Evolutionary conservation across 305 asterid species (phyloP), one percentile per base, ranked within the genome.

Genomic region (Rubia tinctorum): DNA sequence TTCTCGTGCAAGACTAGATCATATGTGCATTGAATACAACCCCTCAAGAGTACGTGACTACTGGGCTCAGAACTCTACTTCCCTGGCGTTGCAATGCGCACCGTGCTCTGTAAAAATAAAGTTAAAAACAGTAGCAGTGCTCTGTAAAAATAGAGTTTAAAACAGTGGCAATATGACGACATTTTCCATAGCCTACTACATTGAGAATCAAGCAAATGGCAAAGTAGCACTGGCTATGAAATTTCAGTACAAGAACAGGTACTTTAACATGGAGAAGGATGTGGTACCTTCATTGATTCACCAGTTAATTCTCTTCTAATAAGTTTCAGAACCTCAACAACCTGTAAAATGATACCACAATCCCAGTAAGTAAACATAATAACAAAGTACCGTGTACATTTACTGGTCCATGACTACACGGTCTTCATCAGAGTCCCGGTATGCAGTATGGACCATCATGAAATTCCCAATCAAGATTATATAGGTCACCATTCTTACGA

Each of bases 301-400:
- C 98, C 95, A 75, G 82, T 88, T 86, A 95, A 75, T 83, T 95
- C 97, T 81, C 93, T 87, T 80, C 85, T 88, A 75, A 95, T 88
- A 77, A 95, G 87, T 84, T 87, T 85, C 63, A 88, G 96, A 78
- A 82, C 87, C 83, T 95, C 97, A 53, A 85, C 75, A 75, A 95
- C 85, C 99, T 95, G 86, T 42, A 55, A 72, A 30, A 34, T 63
- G 22, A 34, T 53, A 5, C 39, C 66, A 65, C 47, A 70, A 40
- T 37, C 40, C 65, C n/a, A 44, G n/a, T 34, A 39, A 67, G 27
- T 43, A 71, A 22, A 69, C 34, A 13, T n/a, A 70, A 76, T 7
- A 8, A 44, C 2, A 39, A 2, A 34, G 34, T 4, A n/a, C n/a
- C 5, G 7, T 11, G 23, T 34, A 56, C 37, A 58, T 42, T 51